Evolutionary conservation across 768 basidiomycete genomes (phyloP), one percentile per base, ranked within the genome.

Genomic region (Trametes cubensis): DNA sequence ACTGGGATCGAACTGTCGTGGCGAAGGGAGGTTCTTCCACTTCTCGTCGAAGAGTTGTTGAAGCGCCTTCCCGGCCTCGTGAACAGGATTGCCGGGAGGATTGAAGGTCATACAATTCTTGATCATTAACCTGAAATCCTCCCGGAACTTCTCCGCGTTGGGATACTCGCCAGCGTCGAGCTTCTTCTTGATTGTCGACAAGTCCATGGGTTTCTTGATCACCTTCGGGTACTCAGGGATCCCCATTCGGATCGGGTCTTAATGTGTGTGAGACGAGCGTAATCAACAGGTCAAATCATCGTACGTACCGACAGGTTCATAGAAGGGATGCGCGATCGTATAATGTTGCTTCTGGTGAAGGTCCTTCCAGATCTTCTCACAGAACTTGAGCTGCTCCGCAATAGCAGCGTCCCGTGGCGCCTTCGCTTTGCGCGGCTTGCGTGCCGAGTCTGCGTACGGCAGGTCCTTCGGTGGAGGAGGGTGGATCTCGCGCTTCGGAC

Each of bases 401-500:
- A 87, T 87, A 17, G 87, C 83, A 61, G 88, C 86, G 60, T 87
- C 85, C 72, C 84, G 86, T 46, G 76, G 74, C 41, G 69, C 73
- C 73, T 90, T 89, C 51, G 76, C 75, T 70, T 85, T 87, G 63
- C 86, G 81, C 58, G 80, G 75, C 73, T 88, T 88, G 78, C 87
- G 89, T 30, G 90, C 87, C 2, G 71, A 81, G 71, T 93, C 92
- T 14, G 85, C 84, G 72, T 96, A 97, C 0, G 89, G 84, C 11
- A 95, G 75, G 69, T 98, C 96, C 75, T 94, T 95, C 0, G 94
- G 87, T 21, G 94, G 90, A 13, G 95, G 96, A 4, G 96, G 93
- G 71, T 98, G 96, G 28, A 98, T 95, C 74, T 99, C 97, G 56
- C 97, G 92, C 78, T 98, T 98, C 2, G 96, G 96, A n/a, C 97